Conservation (phyloP, 768 basidiomycete genomes). For the Auriscalpium microsporum region DNA sequence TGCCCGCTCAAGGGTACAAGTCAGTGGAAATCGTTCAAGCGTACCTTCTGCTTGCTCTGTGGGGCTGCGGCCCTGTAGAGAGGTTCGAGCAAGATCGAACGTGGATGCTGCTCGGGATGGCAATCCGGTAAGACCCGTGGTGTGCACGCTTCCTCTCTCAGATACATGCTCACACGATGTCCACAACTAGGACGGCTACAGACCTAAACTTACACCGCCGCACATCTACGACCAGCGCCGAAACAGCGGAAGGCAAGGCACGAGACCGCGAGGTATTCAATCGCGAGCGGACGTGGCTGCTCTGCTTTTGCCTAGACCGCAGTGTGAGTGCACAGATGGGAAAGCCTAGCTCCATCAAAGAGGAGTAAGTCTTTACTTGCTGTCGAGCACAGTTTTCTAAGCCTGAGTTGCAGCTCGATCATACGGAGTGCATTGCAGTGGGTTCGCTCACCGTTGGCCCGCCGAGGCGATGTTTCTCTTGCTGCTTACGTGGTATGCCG, state of each 20-base stretch:
- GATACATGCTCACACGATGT: neutral
- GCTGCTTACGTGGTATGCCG: conserved; percentile 68
- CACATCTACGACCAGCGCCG: conserved; percentile 47
- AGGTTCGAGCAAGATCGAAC: conserved; percentile 95
- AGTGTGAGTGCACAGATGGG: conserved; percentile 95
- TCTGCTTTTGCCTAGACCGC: conserved; percentile 80
- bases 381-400: neutral
- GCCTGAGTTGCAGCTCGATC: conserved; percentile 50
- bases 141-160: neutral
- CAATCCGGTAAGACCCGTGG: conserved; percentile 46
- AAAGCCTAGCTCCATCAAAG: conserved; percentile 86
- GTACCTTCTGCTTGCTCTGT: conserved; percentile 79
- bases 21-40: conserved; percentile 95
- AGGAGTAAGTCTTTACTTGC: conserved; percentile 61
- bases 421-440: conserved; percentile 77
- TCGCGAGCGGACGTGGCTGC: conserved; percentile 89
- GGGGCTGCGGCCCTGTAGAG: conserved; percentile 93
- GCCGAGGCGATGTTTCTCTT: conserved; percentile 57
- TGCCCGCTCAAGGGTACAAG: conserved; percentile 82
- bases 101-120: conserved; percentile 85
- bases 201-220: conserved; percentile 95
- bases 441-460: conserved; percentile 58
- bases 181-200: conserved; percentile 69
- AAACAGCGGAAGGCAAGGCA: conserved; percentile 71
- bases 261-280: conserved; percentile 86